Percentiles rank a stretch among this genome's conserved stretches.
Conservation (phyloP, 2,329 filamentous ascomycete genomes). For the Penicillium janthinellum region DNA sequence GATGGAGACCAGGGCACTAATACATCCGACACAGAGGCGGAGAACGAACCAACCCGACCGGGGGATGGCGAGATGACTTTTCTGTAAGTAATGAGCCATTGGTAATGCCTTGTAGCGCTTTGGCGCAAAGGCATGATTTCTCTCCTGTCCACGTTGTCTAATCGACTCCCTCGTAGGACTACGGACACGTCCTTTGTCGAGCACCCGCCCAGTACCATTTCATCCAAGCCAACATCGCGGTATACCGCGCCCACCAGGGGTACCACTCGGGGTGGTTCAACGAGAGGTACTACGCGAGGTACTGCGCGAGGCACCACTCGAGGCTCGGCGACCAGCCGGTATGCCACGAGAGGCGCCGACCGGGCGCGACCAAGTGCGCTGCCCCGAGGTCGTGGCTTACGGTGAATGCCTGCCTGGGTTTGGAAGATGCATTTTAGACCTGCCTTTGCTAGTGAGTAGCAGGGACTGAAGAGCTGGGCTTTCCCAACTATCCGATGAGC, state of each 20-base stretch:
- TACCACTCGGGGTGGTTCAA: neutral
- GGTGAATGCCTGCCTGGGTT: constrained; percentile 28
- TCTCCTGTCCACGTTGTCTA: neutral
- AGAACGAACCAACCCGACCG: constrained; percentile 34
- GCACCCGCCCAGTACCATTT: constrained; percentile 63
- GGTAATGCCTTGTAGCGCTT: too few species aligned
- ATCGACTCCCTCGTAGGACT: constrained; percentile 60
- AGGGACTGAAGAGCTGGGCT: neutral
- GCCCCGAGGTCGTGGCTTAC: constrained; percentile 43
- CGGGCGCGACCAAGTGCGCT: constrained; percentile 40
- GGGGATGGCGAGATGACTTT: constrained; percentile 77
- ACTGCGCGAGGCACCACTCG: constrained; percentile 30
- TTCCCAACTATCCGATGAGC: neutral
- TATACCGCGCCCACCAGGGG: constrained; percentile 25
- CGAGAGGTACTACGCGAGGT: constrained; percentile 23
- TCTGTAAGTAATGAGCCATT: constrained; percentile 58
- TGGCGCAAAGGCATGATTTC: too few species aligned
- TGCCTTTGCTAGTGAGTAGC: neutral
- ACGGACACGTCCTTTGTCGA: constrained; percentile 91
- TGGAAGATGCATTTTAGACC: neutral
- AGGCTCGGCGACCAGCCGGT: constrained; percentile 31
- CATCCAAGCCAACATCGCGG: constrained; percentile 49
- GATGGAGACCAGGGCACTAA: constrained; percentile 7
- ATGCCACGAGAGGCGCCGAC: constrained; percentile 42
- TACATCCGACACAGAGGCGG: constrained; percentile 34